phyloP scores from a whole-genome alignment of 345 rosid species.

The Eucalyptus tenuipes region DNA sequence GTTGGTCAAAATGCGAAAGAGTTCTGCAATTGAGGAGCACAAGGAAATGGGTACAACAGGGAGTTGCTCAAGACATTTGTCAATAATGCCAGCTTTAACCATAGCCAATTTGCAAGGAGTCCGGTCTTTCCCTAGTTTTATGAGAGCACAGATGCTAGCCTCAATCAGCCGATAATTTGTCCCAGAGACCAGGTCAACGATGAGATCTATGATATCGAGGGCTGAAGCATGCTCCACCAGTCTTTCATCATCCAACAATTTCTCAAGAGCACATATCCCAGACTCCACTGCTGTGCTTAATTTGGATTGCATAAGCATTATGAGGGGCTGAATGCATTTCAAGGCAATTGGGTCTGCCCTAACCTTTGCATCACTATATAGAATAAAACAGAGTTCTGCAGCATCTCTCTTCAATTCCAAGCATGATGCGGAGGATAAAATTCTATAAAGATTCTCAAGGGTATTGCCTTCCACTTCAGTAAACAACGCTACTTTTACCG shows the following conservation, averaged over 20 bases:
- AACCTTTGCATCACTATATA: conserved; percentile 41
- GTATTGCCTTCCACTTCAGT: conserved; percentile 54
- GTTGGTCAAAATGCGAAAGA: conserved; percentile 80
- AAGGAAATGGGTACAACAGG: conserved; percentile 59
- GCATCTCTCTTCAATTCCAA: conserved; percentile 63
- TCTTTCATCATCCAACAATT: conserved; percentile 60
- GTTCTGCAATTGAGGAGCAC: conserved; percentile 66
- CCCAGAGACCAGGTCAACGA: conserved; percentile 59
- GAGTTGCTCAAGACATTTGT: conserved; percentile 60
- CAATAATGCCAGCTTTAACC: conserved; percentile 75
- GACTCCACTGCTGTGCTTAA: conserved; percentile 34
- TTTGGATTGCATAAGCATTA: conserved; percentile 53
- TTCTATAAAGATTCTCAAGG: conserved; percentile 44
- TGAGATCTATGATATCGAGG: conserved; percentile 44
- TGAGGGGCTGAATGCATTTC: conserved; percentile 48
- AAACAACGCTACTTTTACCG: conserved; percentile 31
- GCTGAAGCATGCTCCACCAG: conserved; percentile 52
- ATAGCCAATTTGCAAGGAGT: conserved; percentile 61
- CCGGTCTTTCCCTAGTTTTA: conserved; percentile 85
- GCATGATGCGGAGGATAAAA: conserved; percentile 51
- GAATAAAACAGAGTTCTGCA: conserved; percentile 56
- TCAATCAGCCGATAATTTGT: conserved; percentile 50
- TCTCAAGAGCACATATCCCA: conserved; percentile 66
- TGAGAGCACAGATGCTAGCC: conserved; percentile 59
- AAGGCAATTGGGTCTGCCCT: conserved; percentile 47